Base-by-base conservation (phyloP, 805 yeast genomes). In the Candida michaelii region DNA sequence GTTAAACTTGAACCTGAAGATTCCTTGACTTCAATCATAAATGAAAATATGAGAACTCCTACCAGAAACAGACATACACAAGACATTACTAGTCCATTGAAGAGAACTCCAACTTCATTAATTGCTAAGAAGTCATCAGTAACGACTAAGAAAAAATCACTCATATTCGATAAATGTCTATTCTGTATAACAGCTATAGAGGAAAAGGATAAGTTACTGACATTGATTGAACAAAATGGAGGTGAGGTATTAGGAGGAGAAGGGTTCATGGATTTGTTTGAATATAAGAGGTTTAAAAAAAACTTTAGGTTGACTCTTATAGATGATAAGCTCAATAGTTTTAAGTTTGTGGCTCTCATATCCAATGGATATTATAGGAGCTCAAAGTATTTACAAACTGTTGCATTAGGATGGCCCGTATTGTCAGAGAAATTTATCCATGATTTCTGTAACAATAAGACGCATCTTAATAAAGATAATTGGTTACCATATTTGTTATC, bases 371-470 rank as follows among this genome's bases (percentile, higher is more conserved):
- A 76, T 43, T 69, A 77, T 14, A 66, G 96, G 27, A 86, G 89
- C 36, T 72, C 82, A 7, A 89, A 89, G 54, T 89, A 84, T 56
- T 58, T 89, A 8, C 93, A 87, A 54, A 80, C 84, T 2, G 59
- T 89, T 13, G 86, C 91, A 0, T 56, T 89, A 33, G 90, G 91
- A 2, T 89, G 96, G 96, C 97, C 97, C 2, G 74, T 85, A 14
- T 54, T 89, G 23, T 80, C 87, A 2, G 74, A 76, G 43, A 55
- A 62, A 7, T 89, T 76, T 49, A 65, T 88, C 3, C 56, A 59
- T 5, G 83, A 82, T 44, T 73, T 83, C 43, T 51, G 16, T 3
- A 8, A 19, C 9, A 10, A n/a, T 11, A 9, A 11, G 11, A 11
- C n/a, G 77, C 2, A 49, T 54, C 1, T 54, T 56, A 39, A 69